phyloP scores from a whole-genome alignment of 164 flowering plant species.

The Protea cynaroides region DNA sequence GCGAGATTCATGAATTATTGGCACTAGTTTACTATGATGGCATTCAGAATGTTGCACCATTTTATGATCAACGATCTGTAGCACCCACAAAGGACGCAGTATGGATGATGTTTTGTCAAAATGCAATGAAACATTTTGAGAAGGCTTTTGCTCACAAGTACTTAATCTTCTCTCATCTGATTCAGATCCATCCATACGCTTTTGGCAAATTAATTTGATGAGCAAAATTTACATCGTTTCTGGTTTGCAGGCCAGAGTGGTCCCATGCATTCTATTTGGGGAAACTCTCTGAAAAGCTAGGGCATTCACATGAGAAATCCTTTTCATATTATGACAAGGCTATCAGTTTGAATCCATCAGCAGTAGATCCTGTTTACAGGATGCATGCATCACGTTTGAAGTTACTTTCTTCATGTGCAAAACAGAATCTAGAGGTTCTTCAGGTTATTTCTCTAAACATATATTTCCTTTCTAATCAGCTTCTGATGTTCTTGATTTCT shows the following conservation, averaged over 20 bases:
- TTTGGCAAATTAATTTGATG: not conserved
- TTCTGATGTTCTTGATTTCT: not conserved
- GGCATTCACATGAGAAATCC: constrained; percentile 47
- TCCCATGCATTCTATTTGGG: constrained; percentile 90
- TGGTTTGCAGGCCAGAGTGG: constrained; percentile 76
- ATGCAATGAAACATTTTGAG: constrained; percentile 82
- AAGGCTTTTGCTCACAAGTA: constrained; percentile 83
- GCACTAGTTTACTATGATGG: constrained; percentile 97
- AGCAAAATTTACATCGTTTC: constrained; percentile 4
- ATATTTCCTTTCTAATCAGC: constrained; percentile 1
- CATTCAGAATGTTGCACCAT: constrained; percentile 93
- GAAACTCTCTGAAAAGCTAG: constrained; percentile 88
- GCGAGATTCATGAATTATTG: constrained; percentile 85
- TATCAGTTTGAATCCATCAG: constrained; percentile 75
- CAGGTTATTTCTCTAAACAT: constrained; percentile 36
- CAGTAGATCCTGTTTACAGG: constrained; percentile 93
- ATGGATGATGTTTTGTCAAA: constrained; percentile 73
- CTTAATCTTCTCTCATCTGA: constrained; percentile 1
- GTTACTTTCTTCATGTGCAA: constrained; percentile 57
- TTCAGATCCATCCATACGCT: not conserved
- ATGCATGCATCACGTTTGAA: constrained; percentile 98
- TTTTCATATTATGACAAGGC: constrained; percentile 79
- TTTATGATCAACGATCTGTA: constrained; percentile 81
- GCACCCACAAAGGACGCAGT: constrained; percentile 57
- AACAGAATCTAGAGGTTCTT: constrained; percentile 49